Base-by-base conservation (phyloP, 495 filamentous ascomycete species). In the Neurospora tetraspora region DNA sequence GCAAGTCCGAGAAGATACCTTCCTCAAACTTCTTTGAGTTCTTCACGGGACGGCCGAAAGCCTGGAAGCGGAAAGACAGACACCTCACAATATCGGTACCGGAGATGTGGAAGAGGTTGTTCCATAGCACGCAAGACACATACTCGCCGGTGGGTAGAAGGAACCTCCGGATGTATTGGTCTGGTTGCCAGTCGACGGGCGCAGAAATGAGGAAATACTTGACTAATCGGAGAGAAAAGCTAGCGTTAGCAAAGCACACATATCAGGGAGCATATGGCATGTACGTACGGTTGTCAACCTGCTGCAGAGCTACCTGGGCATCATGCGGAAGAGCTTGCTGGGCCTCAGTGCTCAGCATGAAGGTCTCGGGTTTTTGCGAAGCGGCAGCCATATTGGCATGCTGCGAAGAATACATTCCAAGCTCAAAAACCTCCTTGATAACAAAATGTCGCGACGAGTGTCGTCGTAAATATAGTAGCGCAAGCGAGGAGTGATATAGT, bases 21-120 rank as follows among this genome's bases (percentile, higher is more conserved):
- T 99, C 96, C 82, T 99, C 96, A 81, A 99, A 99, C 82, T 99
- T 99, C 85, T 99, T 99, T 39, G 96, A 96, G 85, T 99, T 99
- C 88, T 98, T 98, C 43, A 99, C 96, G 4, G 96, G 96, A 47
- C 96, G 93, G 71, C 96, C 96, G 76, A 99, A 99, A 61, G 96
- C 96, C 82, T 98, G 95, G 85, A 99, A 99, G 78, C 96, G 90
- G 85, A 99, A 99, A 31, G 96, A 96, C 40, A 99, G 90, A 77
- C 96, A 98, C 88, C 96, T 90, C 70, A 99, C 96, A 77, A 99
- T 99, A 82, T 99, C 96, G 74, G 96, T 99, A 74, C 96, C 96
- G 39, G 96, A 98, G 76, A 99, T 96, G 84, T 99, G 96, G 82
- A 98, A 99, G 76, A 99, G 92, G 80, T 97, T 98, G 85, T 93